These are phyloP conservation scores for Diacronema lutheri DNA, from an alignment of 78 protist species.

Conservation along the genomic window DNA sequence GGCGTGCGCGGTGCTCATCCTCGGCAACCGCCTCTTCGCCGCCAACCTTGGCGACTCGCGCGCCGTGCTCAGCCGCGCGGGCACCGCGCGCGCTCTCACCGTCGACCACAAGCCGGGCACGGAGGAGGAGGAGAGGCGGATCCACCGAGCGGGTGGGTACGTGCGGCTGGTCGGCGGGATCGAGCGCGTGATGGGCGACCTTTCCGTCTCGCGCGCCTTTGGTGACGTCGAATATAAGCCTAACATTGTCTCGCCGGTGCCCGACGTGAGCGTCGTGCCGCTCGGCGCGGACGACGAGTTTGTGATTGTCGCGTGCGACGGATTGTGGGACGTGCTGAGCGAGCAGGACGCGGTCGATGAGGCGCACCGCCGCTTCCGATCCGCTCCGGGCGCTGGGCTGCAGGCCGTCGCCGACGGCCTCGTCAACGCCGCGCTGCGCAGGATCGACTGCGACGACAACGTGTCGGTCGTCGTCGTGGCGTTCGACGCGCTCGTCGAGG, in stretches of 20 bases:
- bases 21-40: constrained; percentile 54
- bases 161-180: constrained; percentile 1
- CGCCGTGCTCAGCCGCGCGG: constrained; percentile 63
- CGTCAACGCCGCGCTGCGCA: background rate
- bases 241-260: background rate
- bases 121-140: constrained; percentile 61
- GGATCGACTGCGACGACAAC: background rate
- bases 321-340: background rate
- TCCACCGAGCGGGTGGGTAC: constrained; percentile 55
- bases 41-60: constrained; percentile 79
- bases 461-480: background rate
- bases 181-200: constrained; percentile 70
- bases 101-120: constrained; percentile 69
- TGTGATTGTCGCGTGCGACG: background rate
- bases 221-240: constrained; percentile 60
- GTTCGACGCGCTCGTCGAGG: background rate
- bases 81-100: constrained; percentile 50
- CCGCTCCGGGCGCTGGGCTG: background rate
- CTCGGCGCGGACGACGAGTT: background rate
- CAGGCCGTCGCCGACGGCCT: background rate
- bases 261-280: background rate
- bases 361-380: background rate
- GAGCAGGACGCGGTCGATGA: background rate
- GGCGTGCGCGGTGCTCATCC: constrained; percentile 52
- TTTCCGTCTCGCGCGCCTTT: constrained; percentile 64